Percentiles rank a stretch among this genome's conserved stretches.
These are phyloP conservation scores for Nephelium lappaceum DNA, from an alignment of 345 rosid species.

Conservation along the genomic window DNA sequence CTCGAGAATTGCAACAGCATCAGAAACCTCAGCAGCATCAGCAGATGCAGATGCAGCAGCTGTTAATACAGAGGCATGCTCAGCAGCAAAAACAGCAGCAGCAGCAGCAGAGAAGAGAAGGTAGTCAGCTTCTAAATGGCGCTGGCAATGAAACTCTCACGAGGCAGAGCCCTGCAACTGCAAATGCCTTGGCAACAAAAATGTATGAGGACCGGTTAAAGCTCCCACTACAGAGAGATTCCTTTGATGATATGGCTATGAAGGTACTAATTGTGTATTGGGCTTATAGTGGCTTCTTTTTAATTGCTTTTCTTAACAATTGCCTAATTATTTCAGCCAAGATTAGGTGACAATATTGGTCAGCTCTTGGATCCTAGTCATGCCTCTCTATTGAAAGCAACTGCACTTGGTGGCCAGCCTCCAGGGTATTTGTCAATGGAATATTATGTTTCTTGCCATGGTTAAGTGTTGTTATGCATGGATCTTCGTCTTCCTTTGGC, in stretches of 20 bases:
- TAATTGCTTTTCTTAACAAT: slow-evolving; percentile 17
- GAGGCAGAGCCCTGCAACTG: slow-evolving; percentile 43
- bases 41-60: slow-evolving; percentile 58
- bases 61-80: slow-evolving; percentile 47
- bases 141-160: slow-evolving; percentile 36
- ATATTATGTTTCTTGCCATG: slow-evolving; percentile 5
- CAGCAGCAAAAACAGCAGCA: slow-evolving; percentile 39
- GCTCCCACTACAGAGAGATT: slow-evolving; percentile 56
- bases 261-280: slow-evolving; percentile 39
- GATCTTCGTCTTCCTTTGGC: slow-evolving; percentile 8
- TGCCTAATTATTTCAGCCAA: slow-evolving; percentile 38
- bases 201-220: slow-evolving; percentile 53
- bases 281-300: slow-evolving; percentile 4
- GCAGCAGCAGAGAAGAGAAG: slow-evolving; percentile 45
- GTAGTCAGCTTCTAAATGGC: slow-evolving; percentile 36
- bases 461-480: not conserved
- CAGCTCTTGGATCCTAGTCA: slow-evolving; percentile 55
- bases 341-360: slow-evolving; percentile 42
- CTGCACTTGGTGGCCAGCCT: slow-evolving; percentile 47
- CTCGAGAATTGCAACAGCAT: slow-evolving; percentile 51
- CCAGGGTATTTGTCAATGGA: slow-evolving; percentile 37
- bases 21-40: slow-evolving; percentile 44
- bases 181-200: slow-evolving; percentile 48
- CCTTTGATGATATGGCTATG: slow-evolving; percentile 43
- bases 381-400: slow-evolving; percentile 46